A percentile compares a stretch with the other conserved stretches of the same genome.
Conservation (phyloP, 139 green algal genomes). For the Eudorina sp. region DNA sequence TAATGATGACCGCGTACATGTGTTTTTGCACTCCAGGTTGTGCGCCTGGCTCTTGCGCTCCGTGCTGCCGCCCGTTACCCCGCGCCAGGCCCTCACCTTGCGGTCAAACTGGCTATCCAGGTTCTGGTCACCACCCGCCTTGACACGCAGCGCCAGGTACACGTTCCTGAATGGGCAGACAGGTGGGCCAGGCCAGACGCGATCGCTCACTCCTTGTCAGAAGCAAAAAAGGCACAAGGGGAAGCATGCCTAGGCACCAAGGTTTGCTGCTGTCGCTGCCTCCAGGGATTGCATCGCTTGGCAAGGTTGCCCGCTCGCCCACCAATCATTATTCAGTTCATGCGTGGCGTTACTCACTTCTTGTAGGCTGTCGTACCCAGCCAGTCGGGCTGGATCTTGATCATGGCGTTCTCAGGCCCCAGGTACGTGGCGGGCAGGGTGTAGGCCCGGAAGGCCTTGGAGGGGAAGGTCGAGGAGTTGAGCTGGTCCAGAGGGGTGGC, state of each 20-base stretch:
- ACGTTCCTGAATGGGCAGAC: too few relatives aligned
- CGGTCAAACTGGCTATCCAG: not conserved
- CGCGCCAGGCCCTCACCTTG: too few relatives aligned
- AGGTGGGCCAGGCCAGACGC: too few relatives aligned
- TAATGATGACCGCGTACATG: not conserved
- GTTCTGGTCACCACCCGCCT: not conserved
- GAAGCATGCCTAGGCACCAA: too few relatives aligned
- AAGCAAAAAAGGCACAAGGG: too few relatives aligned
- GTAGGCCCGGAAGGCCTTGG: not conserved
- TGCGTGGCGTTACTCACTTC: conserved; percentile 7
- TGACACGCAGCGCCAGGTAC: conserved; percentile 12
- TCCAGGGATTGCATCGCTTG: too few relatives aligned
- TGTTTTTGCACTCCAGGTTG: not conserved
- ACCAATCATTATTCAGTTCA: too few relatives aligned
- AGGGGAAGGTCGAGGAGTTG: not conserved
- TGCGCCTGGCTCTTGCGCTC: not conserved
- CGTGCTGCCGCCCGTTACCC: not conserved
- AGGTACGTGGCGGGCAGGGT: conserved; percentile 13
- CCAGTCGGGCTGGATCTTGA: conserved; percentile 35
- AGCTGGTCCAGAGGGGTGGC: not conserved
- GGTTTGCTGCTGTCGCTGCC: too few relatives aligned
- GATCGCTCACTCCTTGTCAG: too few relatives aligned
- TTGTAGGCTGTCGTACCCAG: not conserved
- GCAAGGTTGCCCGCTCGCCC: too few relatives aligned
- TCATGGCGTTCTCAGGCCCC: not conserved